A percentile compares a stretch with the other conserved stretches of the same genome.
Evolutionary conservation across 331 rosid species (phyloP).

Genomic region (Cucumis variabilis): DNA sequence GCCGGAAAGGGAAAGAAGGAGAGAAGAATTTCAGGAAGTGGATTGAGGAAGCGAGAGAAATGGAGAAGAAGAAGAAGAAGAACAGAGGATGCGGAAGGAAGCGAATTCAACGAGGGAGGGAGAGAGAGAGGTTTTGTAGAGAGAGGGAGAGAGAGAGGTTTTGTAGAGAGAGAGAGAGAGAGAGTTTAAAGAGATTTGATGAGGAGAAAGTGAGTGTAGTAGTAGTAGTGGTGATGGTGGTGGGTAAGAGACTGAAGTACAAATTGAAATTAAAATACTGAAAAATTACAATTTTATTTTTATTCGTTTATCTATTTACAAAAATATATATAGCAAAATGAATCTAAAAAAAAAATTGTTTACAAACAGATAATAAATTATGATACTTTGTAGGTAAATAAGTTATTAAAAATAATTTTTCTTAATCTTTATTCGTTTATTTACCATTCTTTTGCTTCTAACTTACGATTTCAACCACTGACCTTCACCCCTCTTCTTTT

Average conservation of each 20-base stretch:
- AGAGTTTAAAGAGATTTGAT: constrained; percentile 30
- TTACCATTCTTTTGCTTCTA: constrained; percentile 40
- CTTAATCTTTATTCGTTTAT: too few species aligned
- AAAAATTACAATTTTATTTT: too few species aligned
- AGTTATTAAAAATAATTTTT: too few species aligned
- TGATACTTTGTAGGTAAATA: too few species aligned
- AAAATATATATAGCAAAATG: too few species aligned
- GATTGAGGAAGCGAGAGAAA: not conserved
- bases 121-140: constrained; percentile 8
- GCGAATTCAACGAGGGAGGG: constrained; percentile 11
- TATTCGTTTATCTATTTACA: too few species aligned
- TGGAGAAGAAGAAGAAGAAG: not conserved
- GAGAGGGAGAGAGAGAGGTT: constrained; percentile 25
- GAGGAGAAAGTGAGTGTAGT: constrained; percentile 39
- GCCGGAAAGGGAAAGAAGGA: not conserved
- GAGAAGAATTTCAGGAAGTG: not conserved
- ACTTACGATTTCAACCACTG: constrained; percentile 55
- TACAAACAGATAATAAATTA: too few species aligned
- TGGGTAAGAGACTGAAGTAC: not conserved
- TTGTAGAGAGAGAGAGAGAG: constrained; percentile 4
- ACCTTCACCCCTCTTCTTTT: too few species aligned
- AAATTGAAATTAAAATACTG: too few species aligned
- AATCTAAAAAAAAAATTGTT: too few species aligned
- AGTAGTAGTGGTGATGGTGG: not conserved
- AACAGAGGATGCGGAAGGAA: constrained; percentile 18